Evolutionary conservation across 805 yeast species (phyloP), one percentile per base, ranked within the genome.

Genomic region (Metschnikowia chrysomelidarum): DNA sequence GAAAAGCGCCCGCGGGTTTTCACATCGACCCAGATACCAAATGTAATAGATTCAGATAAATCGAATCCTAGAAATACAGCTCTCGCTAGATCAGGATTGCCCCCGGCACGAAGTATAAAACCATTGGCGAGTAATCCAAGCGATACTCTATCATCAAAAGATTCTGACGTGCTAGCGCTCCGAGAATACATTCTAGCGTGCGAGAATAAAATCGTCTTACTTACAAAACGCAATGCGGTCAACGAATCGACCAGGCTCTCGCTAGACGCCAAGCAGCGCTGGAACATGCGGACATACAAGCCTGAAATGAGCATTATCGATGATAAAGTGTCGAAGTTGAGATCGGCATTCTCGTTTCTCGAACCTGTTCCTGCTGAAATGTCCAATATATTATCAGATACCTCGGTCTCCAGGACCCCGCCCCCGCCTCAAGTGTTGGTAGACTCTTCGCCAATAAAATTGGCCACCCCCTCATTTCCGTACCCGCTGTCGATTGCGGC

Each of bases 191-290:
- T 58, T 23, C 48, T 50, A 10, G 27, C 45, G 2, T 54, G 60
- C 19, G 63, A 60, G 28, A 38, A 43, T n/a, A 57, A 58, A 19
- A 54, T 56, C 27, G 39, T 46, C 19, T 46, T 62, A 8, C 51
- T 63, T 7, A 40, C 53, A n/a, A 55, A 61, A 31, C 40, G 66
- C 30, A 57, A 59, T 31, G 41, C 50, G 4, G 53, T 57, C 7
- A 59, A 53, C 34, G 68, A 62, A 36, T 62, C 69, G 4, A 59
- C 70, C 1, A 56, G 68, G 5, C 54, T 64, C 8, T 63, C 69
- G 4, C 42, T 60, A 5, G 70, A 64, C 39, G 61, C 60, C 7
- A 66, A 66, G 40, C 45, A 53, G 18, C 41, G 46, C 10, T 62
- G 57, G 49, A 53, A 55, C 24, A 33, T 36, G 20, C 46, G 40